phyloP scores from a whole-genome alignment of 306 rosid genomes.

The Notholithocarpus densiflorus region DNA sequence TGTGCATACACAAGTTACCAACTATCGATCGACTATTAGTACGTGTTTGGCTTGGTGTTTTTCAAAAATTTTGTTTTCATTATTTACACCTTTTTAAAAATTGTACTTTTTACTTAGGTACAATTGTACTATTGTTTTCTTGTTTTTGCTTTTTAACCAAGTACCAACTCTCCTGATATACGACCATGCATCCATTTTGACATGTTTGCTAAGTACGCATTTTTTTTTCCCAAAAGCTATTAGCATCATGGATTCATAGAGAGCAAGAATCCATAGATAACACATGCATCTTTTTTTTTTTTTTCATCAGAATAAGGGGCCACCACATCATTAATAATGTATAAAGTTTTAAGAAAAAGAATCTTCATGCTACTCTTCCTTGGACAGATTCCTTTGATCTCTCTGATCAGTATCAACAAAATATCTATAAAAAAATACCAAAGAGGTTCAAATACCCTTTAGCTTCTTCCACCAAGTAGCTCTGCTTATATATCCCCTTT shows the following conservation, averaged over 20 bases:
- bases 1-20: too few species aligned
- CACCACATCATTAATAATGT: slow-evolving; percentile 40
- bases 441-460: background rate
- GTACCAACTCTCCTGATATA: too few species aligned
- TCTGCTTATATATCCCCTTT: slow-evolving; percentile 1
- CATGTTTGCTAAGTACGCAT: background rate
- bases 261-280: background rate
- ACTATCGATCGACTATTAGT: too few species aligned
- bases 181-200: too few species aligned
- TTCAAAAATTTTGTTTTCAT: too few species aligned
- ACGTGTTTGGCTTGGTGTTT: too few species aligned
- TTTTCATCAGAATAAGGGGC: slow-evolving; percentile 28
- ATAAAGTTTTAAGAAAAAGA: slow-evolving; percentile 18
- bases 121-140: too few species aligned
- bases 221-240: background rate
- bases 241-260: too few species aligned
- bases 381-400: slow-evolving; percentile 22
- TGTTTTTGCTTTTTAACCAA: too few species aligned
- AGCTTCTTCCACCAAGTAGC: background rate
- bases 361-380: background rate
- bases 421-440: background rate
- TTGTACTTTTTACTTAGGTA: too few species aligned
- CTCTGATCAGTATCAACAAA: background rate
- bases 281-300: slow-evolving; percentile 10
- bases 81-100: too few species aligned